phyloP scores from a whole-genome alignment of 495 filamentous ascomycete genomes.

The Platismatia glauca region DNA sequence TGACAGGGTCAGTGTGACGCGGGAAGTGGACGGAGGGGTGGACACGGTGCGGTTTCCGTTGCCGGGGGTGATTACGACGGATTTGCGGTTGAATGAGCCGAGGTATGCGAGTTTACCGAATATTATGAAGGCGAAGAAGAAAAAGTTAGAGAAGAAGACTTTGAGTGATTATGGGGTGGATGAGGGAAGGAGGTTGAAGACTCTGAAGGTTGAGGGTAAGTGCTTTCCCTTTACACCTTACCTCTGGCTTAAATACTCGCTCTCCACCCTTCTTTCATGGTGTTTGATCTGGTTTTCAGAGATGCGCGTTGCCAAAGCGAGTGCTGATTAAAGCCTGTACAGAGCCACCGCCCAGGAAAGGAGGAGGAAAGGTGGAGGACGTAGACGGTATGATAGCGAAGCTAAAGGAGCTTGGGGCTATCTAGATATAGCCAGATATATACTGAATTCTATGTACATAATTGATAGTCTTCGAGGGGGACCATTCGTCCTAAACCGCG shows the following conservation, averaged over 20 bases:
- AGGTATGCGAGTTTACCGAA: conserved; percentile 91
- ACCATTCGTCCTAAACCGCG: too few species aligned
- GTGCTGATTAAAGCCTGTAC: conserved; percentile 27
- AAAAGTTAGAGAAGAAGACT: conserved; percentile 85
- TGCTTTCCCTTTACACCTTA: conserved; percentile 37
- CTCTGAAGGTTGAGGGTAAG: conserved; percentile 58
- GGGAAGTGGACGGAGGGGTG: conserved; percentile 90
- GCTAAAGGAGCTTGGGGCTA: conserved; percentile 89
- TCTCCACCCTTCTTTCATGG: too few species aligned
- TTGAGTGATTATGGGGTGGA: conserved; percentile 72
- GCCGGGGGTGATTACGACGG: conserved; percentile 89
- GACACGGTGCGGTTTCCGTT: conserved; percentile 79
- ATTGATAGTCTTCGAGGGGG: not conserved
- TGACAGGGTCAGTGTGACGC: conserved; percentile 59
- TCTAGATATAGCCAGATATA: conserved; percentile 39
- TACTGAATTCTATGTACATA: conserved; percentile 8
- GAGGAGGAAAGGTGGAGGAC: conserved; percentile 93
- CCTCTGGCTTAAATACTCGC: too few species aligned
- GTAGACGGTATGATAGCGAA: conserved; percentile 86
- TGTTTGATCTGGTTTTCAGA: conserved; percentile 13
- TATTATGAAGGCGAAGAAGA: conserved; percentile 99
- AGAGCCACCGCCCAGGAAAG: conserved; percentile 80
- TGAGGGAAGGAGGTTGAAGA: conserved; percentile 67
- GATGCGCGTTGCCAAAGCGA: conserved; percentile 1
- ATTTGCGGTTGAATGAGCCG: conserved; percentile 90